These are phyloP conservation scores for Sarcomyxa edulis DNA, from an alignment of 768 basidiomycete species.

Conservation along the genomic window DNA sequence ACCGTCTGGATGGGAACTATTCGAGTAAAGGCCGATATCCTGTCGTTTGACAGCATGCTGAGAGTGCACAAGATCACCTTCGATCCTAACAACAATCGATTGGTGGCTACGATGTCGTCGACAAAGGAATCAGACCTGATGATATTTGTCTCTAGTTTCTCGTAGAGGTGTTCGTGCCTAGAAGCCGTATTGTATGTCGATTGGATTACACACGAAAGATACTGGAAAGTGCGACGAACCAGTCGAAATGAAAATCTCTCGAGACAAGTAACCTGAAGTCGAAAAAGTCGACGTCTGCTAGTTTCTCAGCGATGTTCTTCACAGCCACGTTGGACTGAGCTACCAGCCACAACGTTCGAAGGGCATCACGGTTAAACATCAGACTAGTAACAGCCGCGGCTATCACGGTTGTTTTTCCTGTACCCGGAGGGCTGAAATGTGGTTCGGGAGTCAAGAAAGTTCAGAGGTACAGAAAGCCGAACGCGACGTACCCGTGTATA, in stretches of 20 bases:
- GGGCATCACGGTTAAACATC: conserved; percentile 13
- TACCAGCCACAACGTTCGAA: conserved; percentile 52
- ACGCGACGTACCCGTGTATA: no score
- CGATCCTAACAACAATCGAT: conserved; percentile 26
- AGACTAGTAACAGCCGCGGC: conserved; percentile 39
- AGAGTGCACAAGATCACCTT: conserved; percentile 65
- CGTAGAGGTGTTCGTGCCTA: conserved; percentile 75
- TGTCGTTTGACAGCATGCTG: conserved; percentile 48
- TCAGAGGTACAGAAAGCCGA: no score
- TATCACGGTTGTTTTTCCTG: conserved; percentile 63
- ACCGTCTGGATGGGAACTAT: conserved; percentile 33
- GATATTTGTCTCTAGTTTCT: conserved; percentile 36
- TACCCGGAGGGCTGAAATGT: conserved; percentile 60
- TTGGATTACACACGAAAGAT: no score
- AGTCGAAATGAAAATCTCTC: conserved; percentile 54
- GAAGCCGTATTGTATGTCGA: no score
- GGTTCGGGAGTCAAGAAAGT: no score
- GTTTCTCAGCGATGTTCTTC: conserved; percentile 75
- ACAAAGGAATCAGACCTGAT: conserved; percentile 37
- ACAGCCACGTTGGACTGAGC: conserved; percentile 78
- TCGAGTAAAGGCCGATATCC: conserved; percentile 16
- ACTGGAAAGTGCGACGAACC: conserved; percentile 38
- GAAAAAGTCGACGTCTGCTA: conserved; percentile 38
- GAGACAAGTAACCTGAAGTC: conserved; percentile 63
- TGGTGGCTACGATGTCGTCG: conserved; percentile 14